Evolutionary conservation across 2,329 filamentous ascomycete genomes (phyloP), one percentile per base, ranked within the genome.

Genomic region (Microdochium bolleyi): DNA sequence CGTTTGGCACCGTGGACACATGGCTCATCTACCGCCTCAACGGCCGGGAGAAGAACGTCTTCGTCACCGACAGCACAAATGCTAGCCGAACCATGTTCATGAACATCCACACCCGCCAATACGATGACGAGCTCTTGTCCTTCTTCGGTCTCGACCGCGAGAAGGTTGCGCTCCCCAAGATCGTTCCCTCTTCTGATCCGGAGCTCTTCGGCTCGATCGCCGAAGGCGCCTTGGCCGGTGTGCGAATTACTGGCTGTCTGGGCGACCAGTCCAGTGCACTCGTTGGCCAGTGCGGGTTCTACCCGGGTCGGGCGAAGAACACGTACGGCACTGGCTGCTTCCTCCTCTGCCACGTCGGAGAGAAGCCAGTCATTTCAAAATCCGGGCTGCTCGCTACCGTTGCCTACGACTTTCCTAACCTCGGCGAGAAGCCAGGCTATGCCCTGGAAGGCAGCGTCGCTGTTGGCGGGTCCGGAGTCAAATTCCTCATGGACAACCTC

Each of bases 61-160:
- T 89, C 64, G 89, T 95, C 54, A 94, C 91, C 0, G 91, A 96
- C 67, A 83, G 86, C 49, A 90, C 88, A 55, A 96, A 96, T 67
- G 91, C 91, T 21, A 92, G 88, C 51, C 78, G 91, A 63, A 96
- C 91, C 55, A 95, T 95, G 90, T 94, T 96, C 70, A 92, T 95
- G 86, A 90, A 95, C 70, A 77, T 96, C 52, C 79, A 84, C 61
- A 92, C 85, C 11, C 77, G 90, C 54, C 69, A 91, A 61, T 96
- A 95, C 69, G 89, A 92, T 65, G 83, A 90, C 53, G 77, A 77
- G 41, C 78, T 95, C 24, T 73, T 95, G 24, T 72, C 82, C 24
- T 95, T 95, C 73, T 95, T 95, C 70, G 82, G 80, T 48, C 79
- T 96, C 56, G 78, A 83, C 62, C 67, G 62, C 49, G 77, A 74